phyloP scores from a whole-genome alignment of 176 grass and related monocot species.

The Oryza coarctata region DNA sequence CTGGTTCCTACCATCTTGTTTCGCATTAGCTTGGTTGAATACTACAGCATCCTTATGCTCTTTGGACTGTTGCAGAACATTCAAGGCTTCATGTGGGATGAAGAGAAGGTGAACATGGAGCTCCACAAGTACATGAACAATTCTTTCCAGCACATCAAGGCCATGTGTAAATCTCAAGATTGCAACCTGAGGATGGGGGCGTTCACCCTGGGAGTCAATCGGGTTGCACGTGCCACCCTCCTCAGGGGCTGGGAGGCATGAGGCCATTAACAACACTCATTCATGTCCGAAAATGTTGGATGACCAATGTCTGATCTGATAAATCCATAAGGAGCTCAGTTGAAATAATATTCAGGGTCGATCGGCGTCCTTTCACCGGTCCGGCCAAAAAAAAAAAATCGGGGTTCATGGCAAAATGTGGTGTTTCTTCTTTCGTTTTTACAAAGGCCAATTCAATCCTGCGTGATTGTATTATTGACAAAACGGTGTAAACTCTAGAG shows the following conservation, averaged over 20 bases:
- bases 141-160: conserved; percentile 76
- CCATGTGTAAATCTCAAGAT: conserved; percentile 77
- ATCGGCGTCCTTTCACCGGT: too few species aligned
- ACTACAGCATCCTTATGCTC: not conserved
- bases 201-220: conserved; percentile 88
- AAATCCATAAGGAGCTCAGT: conserved; percentile 16
- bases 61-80: conserved; percentile 64
- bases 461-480: not conserved
- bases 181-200: conserved; percentile 98
- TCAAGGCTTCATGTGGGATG: conserved; percentile 99
- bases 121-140: conserved; percentile 91
- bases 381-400: too few species aligned
- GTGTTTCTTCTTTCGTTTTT: conserved; percentile 1
- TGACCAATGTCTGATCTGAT: conserved; percentile 12
- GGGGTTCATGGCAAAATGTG: not conserved
- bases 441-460: conserved; percentile 7
- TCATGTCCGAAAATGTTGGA: conserved; percentile 20
- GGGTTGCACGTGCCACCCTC: conserved; percentile 85
- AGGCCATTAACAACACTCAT: not conserved
- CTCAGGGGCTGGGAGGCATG: conserved; percentile 96
- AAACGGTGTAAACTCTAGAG: not conserved
- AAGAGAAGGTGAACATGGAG: conserved; percentile 94
- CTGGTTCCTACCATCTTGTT: not conserved
- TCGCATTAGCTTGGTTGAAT: not conserved
- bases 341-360: conserved; percentile 28